Conservation (phyloP, 208 protist genomes). For the Porcisia hertigi region DNA sequence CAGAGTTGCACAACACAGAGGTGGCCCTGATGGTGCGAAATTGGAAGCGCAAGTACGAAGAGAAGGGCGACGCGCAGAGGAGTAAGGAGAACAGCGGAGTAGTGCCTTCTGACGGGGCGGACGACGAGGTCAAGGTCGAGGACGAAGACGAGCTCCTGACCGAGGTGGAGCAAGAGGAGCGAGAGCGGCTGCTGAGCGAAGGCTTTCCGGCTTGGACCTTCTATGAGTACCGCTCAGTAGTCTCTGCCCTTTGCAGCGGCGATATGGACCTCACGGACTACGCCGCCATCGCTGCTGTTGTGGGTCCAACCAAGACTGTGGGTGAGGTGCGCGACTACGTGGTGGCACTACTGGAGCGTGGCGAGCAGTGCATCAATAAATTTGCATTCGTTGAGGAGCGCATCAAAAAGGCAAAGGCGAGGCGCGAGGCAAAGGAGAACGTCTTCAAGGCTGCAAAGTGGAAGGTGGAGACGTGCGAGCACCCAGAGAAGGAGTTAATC, state of each 20-base stretch:
- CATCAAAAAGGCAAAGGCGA: constrained; percentile 50
- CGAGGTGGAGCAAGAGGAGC: constrained; percentile 78
- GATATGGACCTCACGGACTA: constrained; percentile 71
- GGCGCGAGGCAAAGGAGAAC: constrained; percentile 46
- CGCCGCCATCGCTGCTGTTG: constrained; percentile 39
- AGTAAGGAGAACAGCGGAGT: constrained; percentile 15
- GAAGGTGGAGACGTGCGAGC: constrained; percentile 82
- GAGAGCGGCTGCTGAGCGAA: constrained; percentile 71
- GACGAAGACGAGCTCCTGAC: constrained; percentile 62
- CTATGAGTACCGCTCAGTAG: constrained; percentile 63
- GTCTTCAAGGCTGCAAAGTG: constrained; percentile 66
- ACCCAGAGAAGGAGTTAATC: constrained; percentile 62
- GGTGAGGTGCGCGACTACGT: constrained; percentile 87
- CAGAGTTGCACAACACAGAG: constrained; percentile 84
- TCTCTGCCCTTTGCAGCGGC: constrained; percentile 50
- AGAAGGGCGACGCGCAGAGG: constrained; percentile 12
- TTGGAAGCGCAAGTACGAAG: constrained; percentile 73
- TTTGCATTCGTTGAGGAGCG: constrained; percentile 64
- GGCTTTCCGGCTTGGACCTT: constrained; percentile 78
- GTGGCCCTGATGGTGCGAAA: constrained; percentile 78
- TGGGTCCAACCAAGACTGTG: constrained; percentile 51
- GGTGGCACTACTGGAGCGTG: constrained; percentile 72
- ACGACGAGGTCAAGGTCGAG: constrained; percentile 17
- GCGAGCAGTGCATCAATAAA: constrained; percentile 69
- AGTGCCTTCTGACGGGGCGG: constrained; percentile 12